These are phyloP conservation scores for Gracilaria gracilis DNA, from an alignment of 23 red algal genomes.

Conservation along the genomic window DNA sequence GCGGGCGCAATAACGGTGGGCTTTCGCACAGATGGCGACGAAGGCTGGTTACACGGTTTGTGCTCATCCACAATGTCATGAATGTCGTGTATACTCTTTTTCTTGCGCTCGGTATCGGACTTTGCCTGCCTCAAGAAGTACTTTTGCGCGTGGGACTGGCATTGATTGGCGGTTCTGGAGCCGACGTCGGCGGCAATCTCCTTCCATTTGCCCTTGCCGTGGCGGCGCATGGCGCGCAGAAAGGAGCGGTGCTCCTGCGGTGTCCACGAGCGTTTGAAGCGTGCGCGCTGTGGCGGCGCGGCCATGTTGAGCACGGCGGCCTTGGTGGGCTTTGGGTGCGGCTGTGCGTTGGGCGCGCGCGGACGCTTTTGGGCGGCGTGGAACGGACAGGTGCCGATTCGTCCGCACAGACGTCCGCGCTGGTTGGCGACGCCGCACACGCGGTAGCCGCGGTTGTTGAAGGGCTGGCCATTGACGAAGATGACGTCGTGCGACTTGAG, in stretches of 20 bases:
- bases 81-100: conserved; percentile 76
- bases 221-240: conserved; percentile 70
- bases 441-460: conserved; percentile 86
- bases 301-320: conserved; percentile 11
- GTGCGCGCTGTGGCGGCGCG: conserved; percentile 46
- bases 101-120: conserved; percentile 62
- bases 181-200: conserved; percentile 89
- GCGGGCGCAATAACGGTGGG: conserved; percentile 20
- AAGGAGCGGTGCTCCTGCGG: conserved; percentile 86
- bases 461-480: conserved; percentile 72
- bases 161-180: conserved; percentile 89
- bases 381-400: conserved; percentile 96
- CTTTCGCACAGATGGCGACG: not conserved
- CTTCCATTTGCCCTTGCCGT: conserved; percentile 95
- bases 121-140: conserved; percentile 82
- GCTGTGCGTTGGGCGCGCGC: not conserved
- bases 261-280: conserved; percentile 95
- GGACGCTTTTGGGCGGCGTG: conserved; percentile 52
- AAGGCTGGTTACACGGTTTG: not conserved
- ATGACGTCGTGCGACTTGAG: conserved; percentile 52
- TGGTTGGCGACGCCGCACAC: conserved; percentile 93
- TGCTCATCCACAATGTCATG: conserved; percentile 13
- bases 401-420: conserved; percentile 80
- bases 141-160: conserved; percentile 97
- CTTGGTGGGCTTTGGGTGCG: not conserved